A percentile compares a stretch with the other conserved stretches of the same genome.
Evolutionary conservation across 2,329 filamentous ascomycete species (phyloP).

Genomic region (Zalaria obscura): DNA sequence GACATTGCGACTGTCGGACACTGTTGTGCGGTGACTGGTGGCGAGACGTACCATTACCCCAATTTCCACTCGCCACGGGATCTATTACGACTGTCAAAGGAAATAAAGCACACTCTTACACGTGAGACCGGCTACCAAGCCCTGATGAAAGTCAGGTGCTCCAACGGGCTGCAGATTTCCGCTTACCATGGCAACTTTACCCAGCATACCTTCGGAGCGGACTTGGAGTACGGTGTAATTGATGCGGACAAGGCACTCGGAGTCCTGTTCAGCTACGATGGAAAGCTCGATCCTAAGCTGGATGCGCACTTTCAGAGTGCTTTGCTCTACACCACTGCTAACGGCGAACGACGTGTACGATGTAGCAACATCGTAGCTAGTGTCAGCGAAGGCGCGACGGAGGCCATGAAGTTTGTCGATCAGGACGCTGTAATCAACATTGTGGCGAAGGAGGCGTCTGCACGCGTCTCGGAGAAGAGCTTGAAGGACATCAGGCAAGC

Average conservation of each 20-base stretch:
- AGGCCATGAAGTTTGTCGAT: constrained; percentile 83
- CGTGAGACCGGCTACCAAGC: constrained; percentile 91
- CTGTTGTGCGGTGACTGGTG: constrained; percentile 66
- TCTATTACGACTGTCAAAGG: constrained; percentile 65
- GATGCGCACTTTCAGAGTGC: constrained; percentile 97
- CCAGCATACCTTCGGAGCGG: constrained; percentile 87
- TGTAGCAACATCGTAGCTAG: constrained; percentile 91
- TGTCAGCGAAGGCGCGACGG: constrained; percentile 71
- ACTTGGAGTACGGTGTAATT: constrained; percentile 83
- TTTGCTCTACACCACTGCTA: constrained; percentile 82
- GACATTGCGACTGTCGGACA: constrained; percentile 73
- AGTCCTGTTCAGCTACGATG: constrained; percentile 87
- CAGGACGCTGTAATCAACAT: constrained; percentile 85
- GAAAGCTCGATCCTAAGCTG: constrained; percentile 90
- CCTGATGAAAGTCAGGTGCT: constrained; percentile 96
- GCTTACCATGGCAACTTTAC: constrained; percentile 95
- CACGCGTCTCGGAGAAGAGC: constrained; percentile 62
- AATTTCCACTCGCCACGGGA: constrained; percentile 88
- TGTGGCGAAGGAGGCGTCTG: constrained; percentile 83
- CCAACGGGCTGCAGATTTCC: constrained; percentile 84
- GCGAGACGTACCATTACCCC: constrained; percentile 91
- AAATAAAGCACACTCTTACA: constrained; percentile 74
- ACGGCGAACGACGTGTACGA: constrained; percentile 75
- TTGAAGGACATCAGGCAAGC: constrained; percentile 76
- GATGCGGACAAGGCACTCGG: constrained; percentile 89